Base-by-base conservation (phyloP, 108 stramenopile genomes). In the Aureococcus anophagefferens region DNA sequence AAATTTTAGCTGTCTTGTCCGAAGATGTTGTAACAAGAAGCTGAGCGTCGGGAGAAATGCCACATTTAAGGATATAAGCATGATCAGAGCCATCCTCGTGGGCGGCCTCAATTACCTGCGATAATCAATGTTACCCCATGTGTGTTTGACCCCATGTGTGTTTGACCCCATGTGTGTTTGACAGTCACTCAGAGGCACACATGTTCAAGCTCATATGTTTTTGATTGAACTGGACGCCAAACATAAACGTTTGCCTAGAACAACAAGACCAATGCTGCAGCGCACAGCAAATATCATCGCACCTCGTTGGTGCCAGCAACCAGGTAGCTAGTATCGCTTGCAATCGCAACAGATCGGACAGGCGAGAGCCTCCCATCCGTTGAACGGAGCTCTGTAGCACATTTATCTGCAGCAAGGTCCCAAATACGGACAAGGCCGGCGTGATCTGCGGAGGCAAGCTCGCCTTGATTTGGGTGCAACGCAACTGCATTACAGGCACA, bases 401-500 rank as follows among this genome's bases (percentile, higher is more conserved):
- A 73, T 37, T 74, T 74, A 31, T 73, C 67, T 25, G 71, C 74
- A 16, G 45, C 67, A 0, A 85, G 73, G 70, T 85, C 85, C 85
- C 85, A 85, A 35, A 78, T 34, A 11, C 69, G 59, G 5, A 78
- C 62, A 1, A 15, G 25, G 32, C 77, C 77, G 11, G 21, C 13
- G 21, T 74, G 67, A 63, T 76, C 78, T 69, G 89, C 93, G 25
- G 89, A 89, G 32, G 95, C 86, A 15, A 96, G 89, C 77, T 97
- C 92, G 30, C 90, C 89, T 69, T 93, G 90, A 77, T 93, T 92
- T 18, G 89, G 90, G 65, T 95, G 91, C 63, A 97, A 77, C n/a
- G 96, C 94, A 0, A 90, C 83, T 29, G 83, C 87, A 37, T 86
- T 88, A 13, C 40, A 44, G 9, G 40, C 40, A 13, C 5, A 5